These are phyloP conservation scores for Plantago lanceolata DNA, from an alignment of 305 asterid genomes.

Conservation along the genomic window DNA sequence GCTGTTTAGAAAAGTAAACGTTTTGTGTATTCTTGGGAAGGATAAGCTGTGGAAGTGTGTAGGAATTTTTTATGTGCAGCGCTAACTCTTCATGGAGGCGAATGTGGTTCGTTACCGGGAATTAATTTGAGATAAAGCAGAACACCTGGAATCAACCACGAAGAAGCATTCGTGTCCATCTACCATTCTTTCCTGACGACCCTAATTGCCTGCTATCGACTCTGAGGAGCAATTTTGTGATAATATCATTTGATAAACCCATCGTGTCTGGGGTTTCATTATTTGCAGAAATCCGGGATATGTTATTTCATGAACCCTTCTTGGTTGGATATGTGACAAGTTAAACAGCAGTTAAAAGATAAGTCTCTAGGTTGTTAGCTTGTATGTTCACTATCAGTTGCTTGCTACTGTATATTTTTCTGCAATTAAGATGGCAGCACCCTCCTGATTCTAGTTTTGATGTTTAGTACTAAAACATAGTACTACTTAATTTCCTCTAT, in stretches of 20 bases:
- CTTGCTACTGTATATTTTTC: no score
- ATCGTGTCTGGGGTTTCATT: conserved; percentile 43
- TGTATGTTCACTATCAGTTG: not conserved
- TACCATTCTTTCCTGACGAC: conserved; percentile 17
- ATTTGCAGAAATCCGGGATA: conserved; percentile 54
- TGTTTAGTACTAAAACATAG: no score
- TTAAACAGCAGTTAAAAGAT: not conserved
- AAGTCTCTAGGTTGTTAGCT: not conserved
- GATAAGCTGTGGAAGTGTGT: conserved; percentile 16
- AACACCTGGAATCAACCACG: conserved; percentile 8
- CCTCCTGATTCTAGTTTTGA: no score
- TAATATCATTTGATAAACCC: conserved; percentile 31
- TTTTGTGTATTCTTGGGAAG: conserved; percentile 8
- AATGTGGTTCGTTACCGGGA: no score
- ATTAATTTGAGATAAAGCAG: no score
- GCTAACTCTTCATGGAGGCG: no score
- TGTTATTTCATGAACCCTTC: conserved; percentile 7
- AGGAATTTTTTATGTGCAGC: conserved; percentile 1
- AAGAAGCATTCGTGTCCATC: conserved; percentile 16
- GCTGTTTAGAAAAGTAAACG: conserved; percentile 3
- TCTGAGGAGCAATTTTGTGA: conserved; percentile 25
- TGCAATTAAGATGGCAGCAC: no score
- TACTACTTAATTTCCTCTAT: no score
- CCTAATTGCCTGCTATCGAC: conserved; percentile 7
- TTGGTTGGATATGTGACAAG: not conserved